These are phyloP conservation scores for Paraconiothyrium sp. DNA, from an alignment of 2,329 filamentous ascomycete species.

Conservation along the genomic window DNA sequence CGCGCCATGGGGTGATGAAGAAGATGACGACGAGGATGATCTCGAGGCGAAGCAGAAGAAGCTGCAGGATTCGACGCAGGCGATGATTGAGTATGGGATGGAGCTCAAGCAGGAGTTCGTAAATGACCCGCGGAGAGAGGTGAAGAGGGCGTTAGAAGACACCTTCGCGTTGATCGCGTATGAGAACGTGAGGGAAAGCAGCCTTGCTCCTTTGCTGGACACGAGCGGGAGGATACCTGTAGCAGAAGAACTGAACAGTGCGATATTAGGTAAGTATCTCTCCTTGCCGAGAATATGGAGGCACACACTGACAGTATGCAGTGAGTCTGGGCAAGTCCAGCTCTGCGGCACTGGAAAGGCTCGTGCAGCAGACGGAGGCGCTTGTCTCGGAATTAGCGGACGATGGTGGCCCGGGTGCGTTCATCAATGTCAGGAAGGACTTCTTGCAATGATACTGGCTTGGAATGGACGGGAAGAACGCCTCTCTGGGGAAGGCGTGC, in stretches of 20 bases:
- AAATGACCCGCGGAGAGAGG: conserved; percentile 73
- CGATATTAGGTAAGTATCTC: conserved; percentile 76
- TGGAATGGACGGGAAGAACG: not conserved
- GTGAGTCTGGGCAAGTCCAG: conserved; percentile 91
- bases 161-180: conserved; percentile 93
- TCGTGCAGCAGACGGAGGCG: conserved; percentile 87
- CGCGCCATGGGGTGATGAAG: conserved; percentile 35
- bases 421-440: conserved; percentile 71
- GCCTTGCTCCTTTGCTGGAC: conserved; percentile 81
- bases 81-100: conserved; percentile 82
- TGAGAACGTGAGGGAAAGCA: conserved; percentile 77
- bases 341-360: conserved; percentile 81
- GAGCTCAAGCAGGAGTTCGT: conserved; percentile 80
- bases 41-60: conserved; percentile 44
- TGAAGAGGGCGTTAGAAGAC: conserved; percentile 78
- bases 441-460: conserved; percentile 36
- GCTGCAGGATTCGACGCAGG: conserved; percentile 65
- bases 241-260: conserved; percentile 92
- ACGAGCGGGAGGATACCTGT: conserved; percentile 77
- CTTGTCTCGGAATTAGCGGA: conserved; percentile 83
- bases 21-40: conserved; percentile 47
- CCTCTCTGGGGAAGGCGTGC: no score
- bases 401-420: conserved; percentile 81
- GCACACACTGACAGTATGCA: conserved; percentile 54
- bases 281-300: no score